Base-by-base conservation (phyloP, 495 filamentous ascomycete genomes). In the Aspergillus asperescens region DNA sequence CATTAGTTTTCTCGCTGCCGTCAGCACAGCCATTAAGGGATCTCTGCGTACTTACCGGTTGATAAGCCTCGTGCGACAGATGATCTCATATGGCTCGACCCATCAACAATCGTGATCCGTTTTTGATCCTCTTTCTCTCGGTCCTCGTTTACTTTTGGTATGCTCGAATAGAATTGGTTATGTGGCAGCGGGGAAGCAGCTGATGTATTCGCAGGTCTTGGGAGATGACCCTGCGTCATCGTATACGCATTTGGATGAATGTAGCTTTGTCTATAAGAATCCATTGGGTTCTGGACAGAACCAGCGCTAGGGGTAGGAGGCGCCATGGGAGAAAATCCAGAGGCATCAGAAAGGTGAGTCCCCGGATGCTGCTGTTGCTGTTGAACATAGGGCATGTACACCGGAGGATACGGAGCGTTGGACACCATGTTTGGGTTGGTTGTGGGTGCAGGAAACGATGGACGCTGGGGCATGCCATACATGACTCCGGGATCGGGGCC, bases 31-130 rank as follows among this genome's bases (percentile, higher is more conserved):
- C 20, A 25, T 15, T 20, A 7, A 12, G 7, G 4, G 10, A 7
- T 32, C 44, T 53, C 29, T 57, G 55, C 27, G 39, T 40, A 53
- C 61, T 57, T 56, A 71, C 73, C 61, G 52, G 64, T 51, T 49
- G 48, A 46, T 19, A 29, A 56, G 37, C 47, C 40, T 40, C 53
- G 58, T 10, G 44, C 27, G 45, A 34, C 50, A 8, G 22, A 40
- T 7, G 57, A 43, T 49, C 55, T 67, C 60, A 65, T 63, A 9
- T 64, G 65, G 16, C 65, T 70, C 2, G 72, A 75, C 5, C 72
- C 72, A 40, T 75, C 72, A 32, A 75, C 72, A 41, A 75, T 75
- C 1, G 69, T 74, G 41, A 9, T 24, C 9, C 59, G 55, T 40
- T 59, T 61, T 18, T 64, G 56, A 6, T 42, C 24, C 37, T 68